Evolutionary conservation across 352 stramenopile genomes (phyloP), one percentile per base, ranked within the genome.

Genomic region (Phytophthora lateralis): DNA sequence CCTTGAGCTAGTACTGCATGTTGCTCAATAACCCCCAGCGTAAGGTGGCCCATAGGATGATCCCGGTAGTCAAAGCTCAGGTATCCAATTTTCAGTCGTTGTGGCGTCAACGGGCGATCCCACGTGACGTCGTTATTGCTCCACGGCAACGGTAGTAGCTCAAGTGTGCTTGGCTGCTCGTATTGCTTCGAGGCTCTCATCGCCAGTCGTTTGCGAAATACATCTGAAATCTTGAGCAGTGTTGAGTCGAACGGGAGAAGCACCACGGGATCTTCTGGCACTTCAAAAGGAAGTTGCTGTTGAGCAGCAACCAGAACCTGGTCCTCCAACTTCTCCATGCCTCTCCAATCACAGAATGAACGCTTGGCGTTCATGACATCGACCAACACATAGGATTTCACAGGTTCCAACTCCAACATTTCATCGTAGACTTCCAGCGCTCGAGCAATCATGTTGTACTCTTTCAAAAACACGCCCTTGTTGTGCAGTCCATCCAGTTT

Each of bases 11-110:
- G 47, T 3, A 49, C 47, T n/a, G 54, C 32, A 57, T 98, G 91
- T 9, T 83, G 60, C 18, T 95, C 79, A 9, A 98, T 58, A 5
- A 98, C 57, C 1, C 91, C 90, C 2, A 90, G 51, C 14, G 86
- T 97, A 18, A 98, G 71, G 37, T 97, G 89, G 2, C 89, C 93
- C 91, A 98, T 98, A 7, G 93, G 89, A 55, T 98, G 92, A 60
- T 98, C 94, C 0, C 87, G 80, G 51, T 98, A 96, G 72, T 98
- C 88, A 37, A 80, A 94, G 57, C 88, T 95, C 17, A 97, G 32
- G 53, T 98, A 95, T 10, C 90, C 93, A 0, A 97, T 59, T 12
- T 80, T 68, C n/a, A 92, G 57, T 70, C 86, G 57, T 57, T 66
- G 24, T 14, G 51, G 75, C 70, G 61, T 74, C 65, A 50, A n/a